Conservation (phyloP, 148 eudicot genomes). For the Chenopodium album region DNA sequence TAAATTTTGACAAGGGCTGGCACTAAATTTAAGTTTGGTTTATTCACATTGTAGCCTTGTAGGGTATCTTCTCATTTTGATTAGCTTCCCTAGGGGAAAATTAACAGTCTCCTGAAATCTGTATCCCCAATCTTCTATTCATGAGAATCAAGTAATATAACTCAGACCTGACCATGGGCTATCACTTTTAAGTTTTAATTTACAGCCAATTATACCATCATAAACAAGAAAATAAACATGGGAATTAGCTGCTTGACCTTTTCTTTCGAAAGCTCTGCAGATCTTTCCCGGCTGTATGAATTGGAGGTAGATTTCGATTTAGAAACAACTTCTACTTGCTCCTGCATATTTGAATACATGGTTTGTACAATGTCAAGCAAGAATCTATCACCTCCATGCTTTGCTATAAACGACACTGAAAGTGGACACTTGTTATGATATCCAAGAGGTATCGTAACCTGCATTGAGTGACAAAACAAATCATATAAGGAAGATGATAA, state of each 20-base stretch:
- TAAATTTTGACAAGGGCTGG: no score
- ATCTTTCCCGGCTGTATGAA: slow-evolving; percentile 48
- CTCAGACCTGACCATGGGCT: no score
- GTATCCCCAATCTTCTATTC: no score
- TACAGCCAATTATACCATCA: neutral
- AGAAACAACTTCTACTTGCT: slow-evolving; percentile 52
- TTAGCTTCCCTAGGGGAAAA: no score
- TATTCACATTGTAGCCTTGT: no score
- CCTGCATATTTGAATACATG: slow-evolving; percentile 62
- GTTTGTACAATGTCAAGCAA: slow-evolving; percentile 68
- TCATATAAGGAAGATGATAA: neutral
- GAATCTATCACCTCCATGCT: slow-evolving; percentile 90
- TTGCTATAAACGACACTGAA: slow-evolving; percentile 80
- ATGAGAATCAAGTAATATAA: no score
- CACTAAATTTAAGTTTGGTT: no score
- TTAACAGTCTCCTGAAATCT: no score
- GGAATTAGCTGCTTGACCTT: slow-evolving; percentile 48
- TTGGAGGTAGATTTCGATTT: slow-evolving; percentile 53
- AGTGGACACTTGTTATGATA: slow-evolving; percentile 69
- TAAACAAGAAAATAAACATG: neutral
- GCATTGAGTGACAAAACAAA: slow-evolving; percentile 22
- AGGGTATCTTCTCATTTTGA: no score
- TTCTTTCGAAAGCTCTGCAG: slow-evolving; percentile 89
- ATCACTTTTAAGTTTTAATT: no score
- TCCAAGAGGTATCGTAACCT: slow-evolving; percentile 84